Percentiles rank a stretch among this genome's conserved stretches.
phyloP scores from a whole-genome alignment of 257 asterid genomes.

The Nicotiana noctiflora region DNA sequence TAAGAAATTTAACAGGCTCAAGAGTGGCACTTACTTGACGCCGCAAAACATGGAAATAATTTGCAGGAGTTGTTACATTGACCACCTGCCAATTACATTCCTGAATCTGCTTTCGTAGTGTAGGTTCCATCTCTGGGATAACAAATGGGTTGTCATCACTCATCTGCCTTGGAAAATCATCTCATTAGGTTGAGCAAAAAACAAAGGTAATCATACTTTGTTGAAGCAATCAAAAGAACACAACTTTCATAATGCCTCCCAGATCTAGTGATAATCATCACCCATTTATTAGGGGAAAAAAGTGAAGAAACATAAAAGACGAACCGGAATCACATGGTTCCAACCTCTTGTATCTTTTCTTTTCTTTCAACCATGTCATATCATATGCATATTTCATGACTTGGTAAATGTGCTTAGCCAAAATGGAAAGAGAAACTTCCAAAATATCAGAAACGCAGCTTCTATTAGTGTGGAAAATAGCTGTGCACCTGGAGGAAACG shows the following conservation, averaged over 20 bases:
- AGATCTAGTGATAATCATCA: background rate
- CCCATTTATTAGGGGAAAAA: background rate
- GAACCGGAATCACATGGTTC: background rate
- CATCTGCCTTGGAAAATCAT: constrained; percentile 49
- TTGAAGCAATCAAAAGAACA: background rate
- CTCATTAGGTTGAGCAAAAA: background rate
- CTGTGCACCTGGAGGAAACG: constrained; percentile 61
- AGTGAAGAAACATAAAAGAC: background rate
- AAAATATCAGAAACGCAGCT: background rate
- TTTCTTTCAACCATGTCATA: constrained; percentile 1
- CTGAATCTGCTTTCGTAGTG: constrained; percentile 86
- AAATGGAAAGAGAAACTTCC: constrained; percentile 14
- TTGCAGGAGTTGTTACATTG: constrained; percentile 98
- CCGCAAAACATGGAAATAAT: constrained; percentile 94
- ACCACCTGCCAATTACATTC: constrained; percentile 99
- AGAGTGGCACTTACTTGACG: constrained; percentile 69
- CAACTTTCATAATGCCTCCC: background rate
- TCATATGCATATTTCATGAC: background rate
- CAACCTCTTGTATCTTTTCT: background rate
- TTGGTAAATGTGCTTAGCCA: background rate
- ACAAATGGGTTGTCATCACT: constrained; percentile 86
- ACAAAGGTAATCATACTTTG: background rate
- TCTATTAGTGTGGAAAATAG: constrained; percentile 5
- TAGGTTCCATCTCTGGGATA: constrained; percentile 96
- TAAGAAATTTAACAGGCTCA: background rate